Conservation (phyloP, 2,329 filamentous ascomycete species). For the Waltergamsia citrina region DNA sequence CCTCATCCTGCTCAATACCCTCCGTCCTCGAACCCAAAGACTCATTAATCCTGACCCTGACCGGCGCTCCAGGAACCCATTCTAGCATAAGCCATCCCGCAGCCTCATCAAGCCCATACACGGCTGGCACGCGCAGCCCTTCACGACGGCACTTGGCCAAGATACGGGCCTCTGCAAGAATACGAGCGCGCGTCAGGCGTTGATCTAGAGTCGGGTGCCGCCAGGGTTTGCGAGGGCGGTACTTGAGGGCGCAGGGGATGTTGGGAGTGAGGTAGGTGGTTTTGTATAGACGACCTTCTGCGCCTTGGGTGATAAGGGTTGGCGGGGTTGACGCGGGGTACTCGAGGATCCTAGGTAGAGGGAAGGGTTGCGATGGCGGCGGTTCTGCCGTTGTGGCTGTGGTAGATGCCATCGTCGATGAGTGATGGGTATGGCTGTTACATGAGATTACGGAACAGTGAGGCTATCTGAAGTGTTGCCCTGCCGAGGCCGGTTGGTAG, state of each 20-base stretch:
- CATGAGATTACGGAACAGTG: no score
- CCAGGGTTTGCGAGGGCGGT: slow-evolving; percentile 86
- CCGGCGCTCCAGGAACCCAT: slow-evolving; percentile 68
- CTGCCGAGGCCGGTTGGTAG: no score
- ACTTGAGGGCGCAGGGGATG: slow-evolving; percentile 73
- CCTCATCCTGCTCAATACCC: slow-evolving; percentile 31
- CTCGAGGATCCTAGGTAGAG: slow-evolving; percentile 56
- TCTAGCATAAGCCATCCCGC: slow-evolving; percentile 74
- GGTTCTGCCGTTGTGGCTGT: background rate
- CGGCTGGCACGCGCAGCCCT: slow-evolving; percentile 71
- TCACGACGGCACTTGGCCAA: slow-evolving; percentile 70
- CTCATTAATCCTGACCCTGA: slow-evolving; percentile 60
- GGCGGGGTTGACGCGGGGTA: slow-evolving; percentile 51
- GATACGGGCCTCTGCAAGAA: slow-evolving; percentile 82
- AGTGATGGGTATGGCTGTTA: no score
- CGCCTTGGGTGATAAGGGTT: slow-evolving; percentile 78
- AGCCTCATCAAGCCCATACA: slow-evolving; percentile 58
- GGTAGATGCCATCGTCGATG: background rate
- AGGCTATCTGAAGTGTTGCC: no score
- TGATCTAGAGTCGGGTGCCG: slow-evolving; percentile 83
- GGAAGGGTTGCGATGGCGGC: slow-evolving; percentile 16
- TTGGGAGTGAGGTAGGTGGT: slow-evolving; percentile 65
- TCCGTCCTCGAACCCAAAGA: slow-evolving; percentile 46
- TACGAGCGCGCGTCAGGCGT: slow-evolving; percentile 75
- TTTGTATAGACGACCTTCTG: slow-evolving; percentile 89